Evolutionary conservation across 2,329 filamentous ascomycete genomes (phyloP).

Genomic region (Mycosphaerella arachidis): DNA sequence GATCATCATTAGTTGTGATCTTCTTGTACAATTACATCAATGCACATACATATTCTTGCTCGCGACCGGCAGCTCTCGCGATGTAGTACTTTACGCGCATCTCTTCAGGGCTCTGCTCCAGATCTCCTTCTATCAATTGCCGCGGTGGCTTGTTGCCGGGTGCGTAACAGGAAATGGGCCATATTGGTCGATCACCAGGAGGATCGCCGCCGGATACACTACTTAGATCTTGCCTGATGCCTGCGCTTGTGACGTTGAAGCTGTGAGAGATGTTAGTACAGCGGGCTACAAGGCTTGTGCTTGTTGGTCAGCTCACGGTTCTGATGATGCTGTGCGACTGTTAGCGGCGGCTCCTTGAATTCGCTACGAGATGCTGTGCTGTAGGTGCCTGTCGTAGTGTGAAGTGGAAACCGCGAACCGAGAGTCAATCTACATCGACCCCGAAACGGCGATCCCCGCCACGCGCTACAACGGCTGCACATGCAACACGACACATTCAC

Average conservation of each 20-base stretch:
- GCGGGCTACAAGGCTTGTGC: neutral
- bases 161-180: conserved; percentile 82
- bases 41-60: conserved; percentile 47
- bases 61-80: conserved; percentile 55
- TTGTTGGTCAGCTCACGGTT: neutral
- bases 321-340: neutral
- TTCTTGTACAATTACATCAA: neutral
- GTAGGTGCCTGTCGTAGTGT: conserved; percentile 1
- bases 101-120: conserved; percentile 88
- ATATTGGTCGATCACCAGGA: conserved; percentile 63
- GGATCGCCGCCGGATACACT: conserved; percentile 53
- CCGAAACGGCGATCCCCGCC: neutral
- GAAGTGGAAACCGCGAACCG: no score
- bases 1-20: neutral
- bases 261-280: conserved; percentile 26
- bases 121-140: conserved; percentile 76
- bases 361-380: neutral
- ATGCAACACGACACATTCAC: neutral
- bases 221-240: conserved; percentile 45
- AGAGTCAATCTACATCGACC: neutral
- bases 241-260: conserved; percentile 54
- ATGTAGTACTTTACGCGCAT: conserved; percentile 69
- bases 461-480: neutral
- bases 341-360: neutral
- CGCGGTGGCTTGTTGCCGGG: conserved; percentile 71